Conservation (phyloP, 1,284 basidiomycete genomes). For the Ganoderma resinaceum region DNA sequence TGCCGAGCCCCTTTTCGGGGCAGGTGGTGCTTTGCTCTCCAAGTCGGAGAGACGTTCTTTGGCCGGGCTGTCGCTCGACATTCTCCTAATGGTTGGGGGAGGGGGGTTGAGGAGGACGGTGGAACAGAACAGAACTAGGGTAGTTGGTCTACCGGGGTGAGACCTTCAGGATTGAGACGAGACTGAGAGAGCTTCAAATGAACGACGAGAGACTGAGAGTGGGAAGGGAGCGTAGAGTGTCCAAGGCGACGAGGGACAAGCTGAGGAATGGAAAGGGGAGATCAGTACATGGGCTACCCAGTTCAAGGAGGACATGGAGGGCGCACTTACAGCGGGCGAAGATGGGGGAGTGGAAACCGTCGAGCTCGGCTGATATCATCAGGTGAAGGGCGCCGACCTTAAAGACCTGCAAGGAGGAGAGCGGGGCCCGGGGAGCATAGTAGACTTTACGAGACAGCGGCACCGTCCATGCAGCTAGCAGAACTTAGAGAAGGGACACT, state of each 20-base stretch:
- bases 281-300: background rate
- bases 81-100: background rate
- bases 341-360: background rate
- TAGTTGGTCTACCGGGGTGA: background rate
- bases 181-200: background rate
- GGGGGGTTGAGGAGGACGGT: background rate
- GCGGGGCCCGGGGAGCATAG: background rate
- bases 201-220: background rate
- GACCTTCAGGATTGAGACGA: background rate
- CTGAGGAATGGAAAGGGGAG: background rate
- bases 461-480: background rate
- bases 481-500: background rate
- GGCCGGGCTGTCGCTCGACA: constrained; percentile 8
- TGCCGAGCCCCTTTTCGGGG: background rate
- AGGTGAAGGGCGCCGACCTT: background rate
- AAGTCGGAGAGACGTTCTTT: background rate
- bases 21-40: background rate
- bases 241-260: background rate
- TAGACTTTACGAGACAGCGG: background rate
- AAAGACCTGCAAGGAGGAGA: background rate
- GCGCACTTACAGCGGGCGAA: background rate
- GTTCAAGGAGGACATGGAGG: background rate
- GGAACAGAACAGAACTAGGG: background rate
- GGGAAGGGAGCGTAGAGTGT: background rate
- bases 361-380: background rate